Conservation (phyloP, 2,329 filamentous ascomycete genomes). For the Cladosporium halotolerans region DNA sequence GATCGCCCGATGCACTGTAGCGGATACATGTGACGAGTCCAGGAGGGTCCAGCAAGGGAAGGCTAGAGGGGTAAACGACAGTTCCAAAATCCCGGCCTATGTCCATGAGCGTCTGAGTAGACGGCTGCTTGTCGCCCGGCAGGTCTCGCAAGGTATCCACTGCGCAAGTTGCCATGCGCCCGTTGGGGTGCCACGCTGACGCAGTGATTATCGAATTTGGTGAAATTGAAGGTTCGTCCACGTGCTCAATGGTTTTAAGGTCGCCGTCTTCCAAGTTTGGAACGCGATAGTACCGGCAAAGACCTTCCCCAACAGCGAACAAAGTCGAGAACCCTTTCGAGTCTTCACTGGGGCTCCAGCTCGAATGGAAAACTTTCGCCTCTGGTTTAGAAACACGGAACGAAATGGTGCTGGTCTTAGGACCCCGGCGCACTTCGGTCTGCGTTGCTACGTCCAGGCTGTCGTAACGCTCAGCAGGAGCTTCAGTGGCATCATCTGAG, state of each 20-base stretch:
- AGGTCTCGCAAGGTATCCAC: constrained; percentile 19
- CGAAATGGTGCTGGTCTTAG: constrained; percentile 30
- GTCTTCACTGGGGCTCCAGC: constrained; percentile 26
- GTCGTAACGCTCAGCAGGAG: constrained; percentile 26
- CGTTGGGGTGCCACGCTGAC: constrained; percentile 30
- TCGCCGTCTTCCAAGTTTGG: constrained; percentile 19
- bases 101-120: constrained; percentile 24
- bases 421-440: constrained; percentile 27
- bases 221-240: constrained; percentile 25
- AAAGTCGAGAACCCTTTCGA: constrained; percentile 21
- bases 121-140: constrained; percentile 16
- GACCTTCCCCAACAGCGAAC: constrained; percentile 28
- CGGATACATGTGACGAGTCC: constrained; percentile 25
- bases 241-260: constrained; percentile 16
- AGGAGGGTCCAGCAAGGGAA: constrained; percentile 22
- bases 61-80: constrained; percentile 16
- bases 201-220: constrained; percentile 26
- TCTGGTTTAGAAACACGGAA: constrained; percentile 29
- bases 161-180: constrained; percentile 26
- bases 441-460: constrained; percentile 30
- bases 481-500: constrained; percentile 22
- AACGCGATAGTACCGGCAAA: constrained; percentile 31
- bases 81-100: constrained; percentile 19
- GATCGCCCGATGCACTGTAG: constrained; percentile 26
- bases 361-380: constrained; percentile 22